Conservation (phyloP, 1,139 yeast species). For the Candida glucosophila region DNA sequence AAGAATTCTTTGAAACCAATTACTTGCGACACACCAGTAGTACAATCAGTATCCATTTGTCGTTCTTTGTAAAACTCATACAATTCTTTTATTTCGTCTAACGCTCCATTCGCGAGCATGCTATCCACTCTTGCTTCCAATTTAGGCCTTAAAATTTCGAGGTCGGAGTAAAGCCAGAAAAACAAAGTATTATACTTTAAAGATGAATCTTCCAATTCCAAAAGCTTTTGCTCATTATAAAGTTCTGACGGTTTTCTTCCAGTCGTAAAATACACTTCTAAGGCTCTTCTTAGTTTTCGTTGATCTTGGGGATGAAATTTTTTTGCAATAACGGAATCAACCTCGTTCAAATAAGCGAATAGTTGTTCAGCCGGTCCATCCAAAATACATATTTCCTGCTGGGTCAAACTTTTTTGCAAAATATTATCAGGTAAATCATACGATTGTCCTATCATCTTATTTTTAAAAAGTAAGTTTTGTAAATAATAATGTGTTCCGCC, state of each 20-base stretch:
- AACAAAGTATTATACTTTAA: constrained; percentile 61
- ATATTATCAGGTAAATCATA: constrained; percentile 1
- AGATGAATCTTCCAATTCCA: constrained; percentile 36
- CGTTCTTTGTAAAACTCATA: constrained; percentile 29
- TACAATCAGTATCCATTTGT: constrained; percentile 39
- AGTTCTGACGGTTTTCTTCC: constrained; percentile 64
- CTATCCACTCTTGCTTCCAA: constrained; percentile 74
- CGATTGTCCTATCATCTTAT: constrained; percentile 42
- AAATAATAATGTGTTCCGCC: constrained; percentile 97
- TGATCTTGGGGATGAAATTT: constrained; percentile 91
- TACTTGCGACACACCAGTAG: constrained; percentile 87
- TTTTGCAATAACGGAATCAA: constrained; percentile 67
- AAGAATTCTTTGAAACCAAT: constrained; percentile 92
- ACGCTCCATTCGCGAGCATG: constrained; percentile 66
- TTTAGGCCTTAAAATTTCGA: constrained; percentile 47
- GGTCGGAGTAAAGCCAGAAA: constrained; percentile 78
- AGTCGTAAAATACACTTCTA: constrained; percentile 68
- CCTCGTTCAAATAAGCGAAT: constrained; percentile 34
- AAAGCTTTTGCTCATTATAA: constrained; percentile 50
- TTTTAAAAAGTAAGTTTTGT: constrained; percentile 65
- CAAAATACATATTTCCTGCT: constrained; percentile 29
- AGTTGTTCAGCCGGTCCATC: constrained; percentile 49
- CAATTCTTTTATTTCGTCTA: constrained; percentile 58
- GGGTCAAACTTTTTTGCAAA: constrained; percentile 5
- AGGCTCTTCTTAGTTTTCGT: constrained; percentile 67